Base-by-base conservation (phyloP, 306 rosid species). In the Leucaena leucocephala region DNA sequence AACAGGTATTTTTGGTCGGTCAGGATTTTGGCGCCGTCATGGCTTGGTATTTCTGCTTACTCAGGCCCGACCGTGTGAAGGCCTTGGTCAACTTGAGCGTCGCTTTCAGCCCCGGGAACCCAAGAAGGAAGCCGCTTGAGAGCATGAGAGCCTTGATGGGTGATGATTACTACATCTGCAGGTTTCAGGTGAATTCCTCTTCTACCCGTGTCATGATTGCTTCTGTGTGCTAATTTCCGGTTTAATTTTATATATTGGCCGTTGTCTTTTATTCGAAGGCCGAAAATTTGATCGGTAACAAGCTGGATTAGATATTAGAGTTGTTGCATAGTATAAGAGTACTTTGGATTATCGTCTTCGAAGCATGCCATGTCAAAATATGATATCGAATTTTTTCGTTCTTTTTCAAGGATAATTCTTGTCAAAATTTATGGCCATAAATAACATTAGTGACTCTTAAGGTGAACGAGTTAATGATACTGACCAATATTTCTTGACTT, bases 81-180 rank as follows among this genome's bases (percentile, higher is more conserved):
- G 91, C 92, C 72, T 75, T 92, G 78, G 97, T 92, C 72, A 92
- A 92, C 80, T 54, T 90, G 84, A 92, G 94, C 22, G 85, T 82
- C 0, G 86, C 65, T 0, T 87, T 84, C 82, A 76, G 36, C 2
- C 81, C 89, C 4, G 82, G 95, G 62, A 84, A 81, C 74, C 91
- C 91, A 6, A 12, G 2, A 2, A 57, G 76, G 35, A 80, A 76
- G 68, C 89, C 88, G 13, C 44, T 88, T 7, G 65, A 79, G 55
- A 78, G 78, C 72, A 16, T 84, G 38, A 71, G 88, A 75, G 34
- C 68, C 82, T 8, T 80, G 34, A 16, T 84, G 54, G 94, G 94
- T 3, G 90, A 90, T 72, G 84, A 90, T 82, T 88, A 84, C 77
- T 90, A 90, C 61, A 67, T 90, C 6, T 90, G 94, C 83, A 90